Conservation (phyloP, 441 rosid genomes). For the Omphalea diandra region DNA sequence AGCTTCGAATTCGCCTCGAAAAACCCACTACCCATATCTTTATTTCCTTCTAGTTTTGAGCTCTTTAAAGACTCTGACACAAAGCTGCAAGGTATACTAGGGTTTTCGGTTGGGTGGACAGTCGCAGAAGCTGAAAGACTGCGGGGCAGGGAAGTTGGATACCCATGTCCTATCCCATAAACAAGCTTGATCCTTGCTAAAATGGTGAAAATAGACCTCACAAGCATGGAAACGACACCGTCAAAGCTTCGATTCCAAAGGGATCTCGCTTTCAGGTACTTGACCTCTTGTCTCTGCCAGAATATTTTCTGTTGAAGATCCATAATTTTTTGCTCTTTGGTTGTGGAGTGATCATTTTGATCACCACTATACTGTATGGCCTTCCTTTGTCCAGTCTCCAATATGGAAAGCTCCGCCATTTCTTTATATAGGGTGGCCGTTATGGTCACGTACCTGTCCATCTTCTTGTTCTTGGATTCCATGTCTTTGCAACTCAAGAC, state of each 20-base stretch:
- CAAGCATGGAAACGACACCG: conserved; percentile 51
- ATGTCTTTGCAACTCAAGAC: conserved; percentile 55
- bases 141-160: conserved; percentile 54
- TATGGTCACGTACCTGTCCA: conserved; percentile 66
- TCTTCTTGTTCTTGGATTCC: conserved; percentile 63
- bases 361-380: conserved; percentile 31
- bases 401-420: conserved; percentile 64
- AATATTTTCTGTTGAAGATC: conserved; percentile 66
- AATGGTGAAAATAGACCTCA: conserved; percentile 59
- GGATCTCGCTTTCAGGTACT: conserved; percentile 74
- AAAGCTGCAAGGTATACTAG: conserved; percentile 32
- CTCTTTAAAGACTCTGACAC: conserved; percentile 43
- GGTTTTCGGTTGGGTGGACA: conserved; percentile 65
- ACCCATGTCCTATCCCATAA: conserved; percentile 52
- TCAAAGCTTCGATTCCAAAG: conserved; percentile 85
- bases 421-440: conserved; percentile 71
- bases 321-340: conserved; percentile 51
- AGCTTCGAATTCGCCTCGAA: conserved; percentile 63
- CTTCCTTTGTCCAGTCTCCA: conserved; percentile 58
- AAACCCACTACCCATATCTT: conserved; percentile 35
- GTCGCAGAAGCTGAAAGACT: conserved; percentile 83
- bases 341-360: conserved; percentile 26
- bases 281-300: conserved; percentile 76
- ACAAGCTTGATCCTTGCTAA: conserved; percentile 71
- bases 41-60: conserved; percentile 21